Conservation (phyloP, 208 protist species). For the Crithidia bombi region DNA sequence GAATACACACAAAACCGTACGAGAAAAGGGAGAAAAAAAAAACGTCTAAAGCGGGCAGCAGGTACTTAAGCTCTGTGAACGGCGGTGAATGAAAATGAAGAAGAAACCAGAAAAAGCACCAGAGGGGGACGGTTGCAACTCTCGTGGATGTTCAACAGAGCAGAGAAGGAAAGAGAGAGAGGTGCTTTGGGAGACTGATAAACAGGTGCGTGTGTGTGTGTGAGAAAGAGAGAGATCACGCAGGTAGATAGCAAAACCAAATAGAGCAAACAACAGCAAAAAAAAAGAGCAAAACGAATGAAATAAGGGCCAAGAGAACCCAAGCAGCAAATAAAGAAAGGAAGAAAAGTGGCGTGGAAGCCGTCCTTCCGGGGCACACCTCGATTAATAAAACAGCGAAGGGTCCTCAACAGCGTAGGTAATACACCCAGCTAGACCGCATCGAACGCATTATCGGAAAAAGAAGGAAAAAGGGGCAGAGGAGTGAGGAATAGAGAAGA, state of each 20-base stretch:
- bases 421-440: neutral
- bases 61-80: too few relatives aligned
- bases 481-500: too few relatives aligned
- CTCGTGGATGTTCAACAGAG: neutral
- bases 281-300: constrained; percentile 17
- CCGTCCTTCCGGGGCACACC: too few relatives aligned
- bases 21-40: constrained; percentile 5
- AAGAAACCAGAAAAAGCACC: neutral
- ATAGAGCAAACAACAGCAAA: constrained; percentile 21
- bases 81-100: neutral
- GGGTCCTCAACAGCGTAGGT: too few relatives aligned
- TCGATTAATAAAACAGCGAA: too few relatives aligned
- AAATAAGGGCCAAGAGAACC: too few relatives aligned
- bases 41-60: too few relatives aligned
- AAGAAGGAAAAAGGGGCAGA: constrained; percentile 7
- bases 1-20: neutral
- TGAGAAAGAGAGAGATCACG: constrained; percentile 25
- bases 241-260: constrained; percentile 5
- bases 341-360: too few relatives aligned
- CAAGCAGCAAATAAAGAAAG: too few relatives aligned
- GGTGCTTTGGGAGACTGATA: too few relatives aligned
- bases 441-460: neutral
- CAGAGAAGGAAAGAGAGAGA: neutral
- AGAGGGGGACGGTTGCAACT: neutral
- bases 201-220: too few relatives aligned